Base-by-base conservation (phyloP, 192 early-diverging fungal species). In the Hyaloraphidium curvatum region DNA sequence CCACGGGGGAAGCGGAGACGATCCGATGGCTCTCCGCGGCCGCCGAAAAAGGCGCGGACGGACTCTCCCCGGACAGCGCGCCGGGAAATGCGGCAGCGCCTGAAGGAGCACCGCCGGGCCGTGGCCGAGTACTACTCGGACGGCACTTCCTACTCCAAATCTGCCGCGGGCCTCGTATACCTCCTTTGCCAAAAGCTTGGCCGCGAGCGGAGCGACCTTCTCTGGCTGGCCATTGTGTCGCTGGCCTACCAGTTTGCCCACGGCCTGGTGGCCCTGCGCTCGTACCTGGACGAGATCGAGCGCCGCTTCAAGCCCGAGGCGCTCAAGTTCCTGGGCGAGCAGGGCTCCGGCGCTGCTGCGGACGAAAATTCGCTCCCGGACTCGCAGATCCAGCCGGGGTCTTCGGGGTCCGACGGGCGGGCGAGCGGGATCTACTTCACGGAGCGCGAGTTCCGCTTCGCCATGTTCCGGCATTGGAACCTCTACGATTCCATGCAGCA, bases 391-490 rank as follows among this genome's bases (percentile, higher is more conserved):
- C 30, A 31, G 52, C 48, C 23, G 37, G 30, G 2, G 23, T 50
- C 22, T 13, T 14, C 23, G 51, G 43, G 19, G 25, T 35, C 30
- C 13, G 16, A 13, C 7, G 26, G 53, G 29, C 0, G 21, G 27
- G 2, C n/a, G 13, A 17, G 28, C 35, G 28, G 56, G 7, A 3
- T 22, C 33, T n/a, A 52, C 50, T 16, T 63, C 27, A 19, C 48
- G 31, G 70, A 71, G 1, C 75, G 82, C n/a, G 92, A 97, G 63
- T 84, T 89, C 30, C 67, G 78, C 33, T 78, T 97, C 30, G 73
- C 85, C 70, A 68, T 97, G 58, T 74, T 88, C 21, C 69, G 89
- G 30, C 92, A 97, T 57, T 97, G 92, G 92, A 89, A 76, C 37
- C 67, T 97, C 2, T 79, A 81, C 55, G 84, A 83, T 30, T 78